Conservation (phyloP, 257 asterid genomes). For the Galeopsis tetrahit region DNA sequence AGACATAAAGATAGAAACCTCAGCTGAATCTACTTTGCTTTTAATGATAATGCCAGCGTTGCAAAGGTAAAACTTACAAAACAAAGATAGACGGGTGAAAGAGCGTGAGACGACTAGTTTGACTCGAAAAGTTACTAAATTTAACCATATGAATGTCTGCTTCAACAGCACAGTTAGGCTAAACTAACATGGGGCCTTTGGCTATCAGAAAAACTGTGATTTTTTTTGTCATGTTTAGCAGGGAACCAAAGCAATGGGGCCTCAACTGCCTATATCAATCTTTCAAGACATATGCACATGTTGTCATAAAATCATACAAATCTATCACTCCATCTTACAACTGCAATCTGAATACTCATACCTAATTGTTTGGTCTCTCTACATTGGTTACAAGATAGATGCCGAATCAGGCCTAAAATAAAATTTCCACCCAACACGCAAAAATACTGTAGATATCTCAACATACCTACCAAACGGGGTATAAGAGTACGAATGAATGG, state of each 20-base stretch:
- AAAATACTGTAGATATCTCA: too few species aligned
- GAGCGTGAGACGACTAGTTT: background rate
- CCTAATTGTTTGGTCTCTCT: background rate
- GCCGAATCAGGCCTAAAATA: too few species aligned
- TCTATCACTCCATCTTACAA: constrained; percentile 33
- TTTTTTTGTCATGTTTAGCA: constrained; percentile 32
- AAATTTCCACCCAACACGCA: too few species aligned
- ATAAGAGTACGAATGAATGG: constrained; percentile 21
- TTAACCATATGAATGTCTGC: constrained; percentile 7
- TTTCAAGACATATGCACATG: constrained; percentile 47
- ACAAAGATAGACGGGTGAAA: background rate
- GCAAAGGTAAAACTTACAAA: background rate
- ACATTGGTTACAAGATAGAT: background rate
- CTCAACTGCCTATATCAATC: constrained; percentile 29
- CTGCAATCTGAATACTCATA: constrained; percentile 12
- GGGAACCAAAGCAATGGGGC: constrained; percentile 34
- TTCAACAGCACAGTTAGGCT: constrained; percentile 20
- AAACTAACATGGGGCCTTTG: constrained; percentile 25
- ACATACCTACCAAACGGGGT: too few species aligned
- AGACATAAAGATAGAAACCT: constrained; percentile 27
- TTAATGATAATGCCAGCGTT: constrained; percentile 30
- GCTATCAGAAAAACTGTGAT: constrained; percentile 28
- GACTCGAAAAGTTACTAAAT: constrained; percentile 9
- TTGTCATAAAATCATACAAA: constrained; percentile 37
- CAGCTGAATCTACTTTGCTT: constrained; percentile 29